Base-by-base conservation (phyloP, 2,329 filamentous ascomycete genomes). In the Aspergillus amoenus region DNA sequence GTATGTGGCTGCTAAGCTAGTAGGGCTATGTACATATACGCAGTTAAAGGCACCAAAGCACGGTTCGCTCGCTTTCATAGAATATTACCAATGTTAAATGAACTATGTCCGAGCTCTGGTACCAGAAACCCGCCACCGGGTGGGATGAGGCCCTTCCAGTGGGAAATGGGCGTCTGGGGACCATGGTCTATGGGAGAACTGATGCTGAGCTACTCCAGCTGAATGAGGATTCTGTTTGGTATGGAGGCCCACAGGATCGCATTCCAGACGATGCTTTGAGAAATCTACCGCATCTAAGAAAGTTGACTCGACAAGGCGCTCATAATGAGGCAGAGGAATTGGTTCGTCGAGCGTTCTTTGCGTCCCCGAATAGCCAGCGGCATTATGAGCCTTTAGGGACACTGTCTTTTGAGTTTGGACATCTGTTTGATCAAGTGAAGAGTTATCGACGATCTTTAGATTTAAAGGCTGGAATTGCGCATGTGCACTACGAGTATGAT, bases 191-290 rank as follows among this genome's bases (percentile, higher is more conserved):
- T 64, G 78, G 79, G 24, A 70, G 75, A 22, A 75, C 76, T 4
- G 63, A 68, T 30, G 77, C 70, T 4, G 79, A 82, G 58, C 66
- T 76, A 13, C 64, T 81, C 4, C 73, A 76, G 45, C 66, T 82
- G 27, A 82, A 81, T 49, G 79, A 81, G 60, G 77, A 81, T 58
- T 79, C 76, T 3, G 72, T 79, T 2, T 79, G 76, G 76, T 79
- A 78, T 64, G 78, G 78, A 52, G 77, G 76, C 11, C 71, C 69
- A 5, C 77, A 78, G 59, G 68, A 78, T 54, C 75, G 79, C 15
- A 76, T 73, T 17, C 77, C 77, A 18, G 70, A 67, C 41, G 68
- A 75, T 44, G 74, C 77, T 4, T 59, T 71, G 41, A 61, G 62
- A 49, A 69, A 77, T 58, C 67, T 81, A 3, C 68, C 73, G 40